Percentiles rank a stretch among this genome's conserved stretches.
phyloP scores from a whole-genome alignment of 108 stramenopile species.

The Skeletonema potamos region DNA sequence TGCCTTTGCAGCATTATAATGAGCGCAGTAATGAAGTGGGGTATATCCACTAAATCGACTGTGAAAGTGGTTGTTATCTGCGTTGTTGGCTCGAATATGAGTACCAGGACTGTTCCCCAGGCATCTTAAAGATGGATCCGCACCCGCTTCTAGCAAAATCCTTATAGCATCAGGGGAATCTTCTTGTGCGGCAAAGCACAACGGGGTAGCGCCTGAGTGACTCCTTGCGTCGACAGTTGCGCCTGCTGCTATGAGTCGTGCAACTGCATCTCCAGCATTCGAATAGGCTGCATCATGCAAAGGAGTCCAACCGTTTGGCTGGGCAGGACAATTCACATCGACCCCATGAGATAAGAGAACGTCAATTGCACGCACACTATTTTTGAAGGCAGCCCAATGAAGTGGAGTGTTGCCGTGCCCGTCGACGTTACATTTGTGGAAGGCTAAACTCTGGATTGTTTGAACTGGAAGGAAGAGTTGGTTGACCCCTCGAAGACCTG shows the following conservation, averaged over 20 bases:
- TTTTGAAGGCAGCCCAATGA: conserved; percentile 90
- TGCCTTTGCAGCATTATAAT: conserved; percentile 81
- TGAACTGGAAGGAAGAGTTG: conserved; percentile 10
- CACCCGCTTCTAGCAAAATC: conserved; percentile 69
- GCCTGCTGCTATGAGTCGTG: conserved; percentile 66
- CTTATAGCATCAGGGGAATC: conserved; percentile 60
- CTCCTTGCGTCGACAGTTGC: conserved; percentile 77
- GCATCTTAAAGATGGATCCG: conserved; percentile 75
- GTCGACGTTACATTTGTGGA: conserved; percentile 46
- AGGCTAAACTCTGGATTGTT: conserved; percentile 5
- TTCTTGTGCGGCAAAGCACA: conserved; percentile 88
- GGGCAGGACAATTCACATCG: conserved; percentile 75
- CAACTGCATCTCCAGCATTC: conserved; percentile 70
- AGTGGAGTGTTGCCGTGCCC: conserved; percentile 89
- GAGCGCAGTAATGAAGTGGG: conserved; percentile 86
- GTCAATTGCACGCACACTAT: conserved; percentile 65
- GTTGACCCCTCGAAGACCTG: neutral
- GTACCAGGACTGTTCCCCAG: conserved; percentile 50
- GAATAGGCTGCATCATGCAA: conserved; percentile 87
- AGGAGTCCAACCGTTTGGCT: conserved; percentile 89
- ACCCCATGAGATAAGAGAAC: conserved; percentile 65
- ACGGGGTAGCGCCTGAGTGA: conserved; percentile 83
- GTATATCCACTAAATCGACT: conserved; percentile 85
- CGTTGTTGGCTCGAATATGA: conserved; percentile 35
- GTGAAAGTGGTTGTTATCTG: conserved; percentile 48